Evolutionary conservation across 192 early-diverging fungal species (phyloP).

Genomic region (Coemansia sp.): DNA sequence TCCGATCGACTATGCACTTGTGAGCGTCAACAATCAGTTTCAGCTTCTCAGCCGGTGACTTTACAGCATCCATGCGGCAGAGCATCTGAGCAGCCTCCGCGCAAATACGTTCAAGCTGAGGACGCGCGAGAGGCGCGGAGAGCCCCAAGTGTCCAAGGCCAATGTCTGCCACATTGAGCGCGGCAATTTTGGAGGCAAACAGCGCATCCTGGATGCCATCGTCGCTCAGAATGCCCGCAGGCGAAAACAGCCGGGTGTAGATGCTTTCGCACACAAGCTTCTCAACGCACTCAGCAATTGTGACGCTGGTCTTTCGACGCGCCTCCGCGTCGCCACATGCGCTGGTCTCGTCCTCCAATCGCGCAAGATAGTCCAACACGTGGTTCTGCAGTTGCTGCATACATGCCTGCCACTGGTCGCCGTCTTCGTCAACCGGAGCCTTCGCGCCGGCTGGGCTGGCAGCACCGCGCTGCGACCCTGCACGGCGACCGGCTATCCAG

Average conservation of each 20-base stretch:
- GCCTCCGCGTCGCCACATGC: conserved; percentile 44
- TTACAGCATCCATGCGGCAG: conserved; percentile 25
- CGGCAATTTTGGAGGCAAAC: conserved; percentile 65
- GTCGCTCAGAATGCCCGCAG: conserved; percentile 32
- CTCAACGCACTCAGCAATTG: conserved; percentile 43
- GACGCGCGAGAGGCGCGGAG: conserved; percentile 3
- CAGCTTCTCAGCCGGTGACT: conserved; percentile 51
- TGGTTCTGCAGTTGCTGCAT: conserved; percentile 29
- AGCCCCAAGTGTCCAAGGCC: conserved; percentile 63
- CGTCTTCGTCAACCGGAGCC: conserved; percentile 11
- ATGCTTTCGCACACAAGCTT: conserved; percentile 33
- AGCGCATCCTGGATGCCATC: conserved; percentile 63
- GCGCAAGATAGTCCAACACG: conserved; percentile 9
- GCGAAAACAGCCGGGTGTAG: conserved; percentile 42
- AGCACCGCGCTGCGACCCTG: not conserved
- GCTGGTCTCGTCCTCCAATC: conserved; percentile 42
- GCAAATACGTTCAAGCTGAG: conserved; percentile 30
- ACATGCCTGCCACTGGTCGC: conserved; percentile 31
- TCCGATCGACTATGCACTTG: conserved; percentile 39
- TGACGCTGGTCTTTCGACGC: conserved; percentile 21
- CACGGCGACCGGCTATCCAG: conserved; percentile 37
- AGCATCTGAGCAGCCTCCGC: conserved; percentile 31
- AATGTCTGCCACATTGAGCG: conserved; percentile 64
- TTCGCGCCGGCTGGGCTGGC: not conserved
- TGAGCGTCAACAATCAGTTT: conserved; percentile 49